Conservation (phyloP, 2,329 filamentous ascomycete genomes). For the Colletotrichum eleusines region DNA sequence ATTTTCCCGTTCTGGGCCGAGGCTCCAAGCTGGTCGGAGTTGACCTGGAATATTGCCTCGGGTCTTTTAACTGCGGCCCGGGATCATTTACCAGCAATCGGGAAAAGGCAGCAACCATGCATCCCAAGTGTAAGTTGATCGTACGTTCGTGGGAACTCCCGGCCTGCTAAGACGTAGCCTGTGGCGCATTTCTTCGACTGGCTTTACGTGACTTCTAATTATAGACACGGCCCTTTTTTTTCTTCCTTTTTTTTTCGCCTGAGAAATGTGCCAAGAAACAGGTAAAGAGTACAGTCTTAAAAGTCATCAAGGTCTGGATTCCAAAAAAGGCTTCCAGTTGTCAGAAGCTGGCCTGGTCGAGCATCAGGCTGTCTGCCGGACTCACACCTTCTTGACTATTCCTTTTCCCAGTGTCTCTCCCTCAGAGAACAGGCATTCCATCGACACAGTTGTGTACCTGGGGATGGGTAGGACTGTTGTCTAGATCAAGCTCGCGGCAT, state of each 20-base stretch:
- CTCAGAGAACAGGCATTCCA: background rate
- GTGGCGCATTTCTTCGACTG: background rate
- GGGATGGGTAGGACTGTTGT: background rate
- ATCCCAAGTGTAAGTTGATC: background rate
- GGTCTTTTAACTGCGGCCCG: background rate
- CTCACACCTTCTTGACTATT: background rate
- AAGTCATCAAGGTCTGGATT: background rate
- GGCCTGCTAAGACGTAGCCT: background rate
- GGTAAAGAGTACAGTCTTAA: background rate
- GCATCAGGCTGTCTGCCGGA: background rate
- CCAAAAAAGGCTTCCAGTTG: background rate
- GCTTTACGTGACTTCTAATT: background rate
- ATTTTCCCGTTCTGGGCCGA: background rate
- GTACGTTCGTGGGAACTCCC: background rate
- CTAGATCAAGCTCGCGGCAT: conserved; percentile 11
- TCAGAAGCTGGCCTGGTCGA: background rate
- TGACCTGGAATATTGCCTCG: background rate
- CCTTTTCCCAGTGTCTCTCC: background rate
- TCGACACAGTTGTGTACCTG: background rate
- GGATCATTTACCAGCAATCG: background rate
- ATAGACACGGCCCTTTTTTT: background rate
- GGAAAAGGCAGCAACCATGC: background rate
- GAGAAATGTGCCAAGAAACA: background rate
- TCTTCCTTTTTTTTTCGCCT: too few relatives aligned
- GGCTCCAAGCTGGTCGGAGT: background rate